Evolutionary conservation across 805 yeast genomes (phyloP).

Genomic region (Wickerhamiella vanderwaltii): DNA sequence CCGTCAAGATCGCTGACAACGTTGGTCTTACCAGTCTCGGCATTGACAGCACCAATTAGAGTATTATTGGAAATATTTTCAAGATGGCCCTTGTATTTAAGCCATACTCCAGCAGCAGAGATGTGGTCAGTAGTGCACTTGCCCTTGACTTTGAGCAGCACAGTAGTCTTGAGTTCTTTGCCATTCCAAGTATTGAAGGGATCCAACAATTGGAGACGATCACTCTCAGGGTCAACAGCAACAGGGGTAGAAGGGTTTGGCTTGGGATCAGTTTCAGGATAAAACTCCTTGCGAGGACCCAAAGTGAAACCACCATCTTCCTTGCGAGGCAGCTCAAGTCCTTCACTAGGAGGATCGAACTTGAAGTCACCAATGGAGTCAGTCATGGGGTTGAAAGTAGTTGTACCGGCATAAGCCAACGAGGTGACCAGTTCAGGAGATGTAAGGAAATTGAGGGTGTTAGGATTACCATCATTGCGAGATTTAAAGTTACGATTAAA

Average conservation of each 20-base stretch:
- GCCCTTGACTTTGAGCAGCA: slow-evolving; percentile 85
- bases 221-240: slow-evolving; percentile 75
- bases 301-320: slow-evolving; percentile 48
- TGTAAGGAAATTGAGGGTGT: slow-evolving; percentile 95
- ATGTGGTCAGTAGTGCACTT: slow-evolving; percentile 98
- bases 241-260: slow-evolving; percentile 49
- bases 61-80: slow-evolving; percentile 94
- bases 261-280: slow-evolving; percentile 57
- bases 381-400: slow-evolving; percentile 80
- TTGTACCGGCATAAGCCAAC: slow-evolving; percentile 87
- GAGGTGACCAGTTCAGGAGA: slow-evolving; percentile 98
- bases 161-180: slow-evolving; percentile 62
- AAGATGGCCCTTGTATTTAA: slow-evolving; percentile 94
- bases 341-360: slow-evolving; percentile 64
- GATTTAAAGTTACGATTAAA: slow-evolving; percentile 97
- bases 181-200: slow-evolving; percentile 86
- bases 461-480: slow-evolving; percentile 96
- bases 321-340: slow-evolving; percentile 67
- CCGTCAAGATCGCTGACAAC: slow-evolving; percentile 81
- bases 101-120: slow-evolving; percentile 98
- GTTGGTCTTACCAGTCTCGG: slow-evolving; percentile 94
- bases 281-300: slow-evolving; percentile 57
- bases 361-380: slow-evolving; percentile 75
- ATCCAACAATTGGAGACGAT: slow-evolving; percentile 79
- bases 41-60: slow-evolving; percentile 90